phyloP scores from a whole-genome alignment of 129 eudicot genomes.

The Saussurea involucrata region DNA sequence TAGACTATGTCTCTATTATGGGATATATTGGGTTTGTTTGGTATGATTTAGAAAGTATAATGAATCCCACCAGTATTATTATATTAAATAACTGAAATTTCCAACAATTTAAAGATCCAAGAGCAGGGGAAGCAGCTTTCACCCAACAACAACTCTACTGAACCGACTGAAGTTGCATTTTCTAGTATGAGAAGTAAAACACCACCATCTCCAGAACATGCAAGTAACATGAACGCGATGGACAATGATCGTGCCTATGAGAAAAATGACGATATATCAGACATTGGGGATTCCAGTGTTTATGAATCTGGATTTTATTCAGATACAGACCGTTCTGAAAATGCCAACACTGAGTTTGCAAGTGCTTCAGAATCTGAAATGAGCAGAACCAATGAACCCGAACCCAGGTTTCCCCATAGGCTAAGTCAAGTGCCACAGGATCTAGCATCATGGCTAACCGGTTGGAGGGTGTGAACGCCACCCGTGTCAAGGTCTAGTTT shows the following conservation, averaged over 20 bases:
- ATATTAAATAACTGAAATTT: slow-evolving; percentile 21
- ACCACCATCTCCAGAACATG: slow-evolving; percentile 7
- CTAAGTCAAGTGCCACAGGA: too few species aligned
- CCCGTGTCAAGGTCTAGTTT: too few species aligned
- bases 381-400: too few species aligned
- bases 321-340: background rate
- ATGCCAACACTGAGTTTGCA: slow-evolving; percentile 2
- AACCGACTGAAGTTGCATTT: background rate
- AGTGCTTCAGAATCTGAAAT: slow-evolving; percentile 7
- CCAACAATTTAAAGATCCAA: slow-evolving; percentile 11
- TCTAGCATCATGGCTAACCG: too few species aligned
- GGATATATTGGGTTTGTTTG: too few species aligned
- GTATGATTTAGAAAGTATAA: too few species aligned
- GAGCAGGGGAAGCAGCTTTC: slow-evolving; percentile 9
- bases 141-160: slow-evolving; percentile 17
- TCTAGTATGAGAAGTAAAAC: slow-evolving; percentile 14
- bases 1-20: too few species aligned
- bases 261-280: slow-evolving; percentile 34
- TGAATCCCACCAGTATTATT: too few species aligned
- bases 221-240: background rate
- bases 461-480: too few species aligned
- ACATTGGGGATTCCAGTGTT: slow-evolving; percentile 48
- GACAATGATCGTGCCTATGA: slow-evolving; percentile 10
- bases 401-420: too few species aligned
- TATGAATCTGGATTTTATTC: background rate